These are phyloP conservation scores for Euphrasia confusa DNA, from an alignment of 257 asterid genomes.

Conservation along the genomic window DNA sequence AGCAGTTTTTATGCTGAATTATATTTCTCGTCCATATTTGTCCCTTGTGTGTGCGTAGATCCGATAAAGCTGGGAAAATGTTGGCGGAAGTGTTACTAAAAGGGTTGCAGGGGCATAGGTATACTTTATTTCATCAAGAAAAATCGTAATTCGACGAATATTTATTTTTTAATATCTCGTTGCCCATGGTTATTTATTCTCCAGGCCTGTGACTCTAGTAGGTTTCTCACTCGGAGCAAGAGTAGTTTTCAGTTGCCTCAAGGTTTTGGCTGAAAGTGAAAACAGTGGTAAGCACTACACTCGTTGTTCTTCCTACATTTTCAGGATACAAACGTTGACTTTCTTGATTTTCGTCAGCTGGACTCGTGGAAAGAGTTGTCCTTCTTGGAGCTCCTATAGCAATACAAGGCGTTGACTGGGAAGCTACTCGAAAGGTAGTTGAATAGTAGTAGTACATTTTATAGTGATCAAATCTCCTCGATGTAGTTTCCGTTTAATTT, in stretches of 20 bases:
- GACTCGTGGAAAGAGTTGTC: conserved; percentile 86
- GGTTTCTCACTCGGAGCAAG: conserved; percentile 98
- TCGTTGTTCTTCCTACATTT: not conserved
- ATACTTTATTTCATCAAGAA: conserved; percentile 21
- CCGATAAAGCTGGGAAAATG: conserved; percentile 87
- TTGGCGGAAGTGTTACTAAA: conserved; percentile 81
- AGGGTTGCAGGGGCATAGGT: conserved; percentile 92
- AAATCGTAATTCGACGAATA: not conserved
- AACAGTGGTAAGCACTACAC: conserved; percentile 38
- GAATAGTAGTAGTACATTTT: not conserved
- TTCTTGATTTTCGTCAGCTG: conserved; percentile 44
- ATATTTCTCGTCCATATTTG: too few relatives aligned
- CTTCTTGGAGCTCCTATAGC: conserved; percentile 94
- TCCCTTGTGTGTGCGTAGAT: conserved; percentile 34
- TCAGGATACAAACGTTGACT: conserved; percentile 9
- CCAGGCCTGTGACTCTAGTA: conserved; percentile 96
- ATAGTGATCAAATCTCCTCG: not conserved
- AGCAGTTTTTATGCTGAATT: too few relatives aligned
- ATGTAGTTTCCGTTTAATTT: conserved; percentile 3
- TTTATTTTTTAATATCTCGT: conserved; percentile 12
- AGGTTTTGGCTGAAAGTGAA: conserved; percentile 64
- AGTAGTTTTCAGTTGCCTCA: conserved; percentile 86
- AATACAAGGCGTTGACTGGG: conserved; percentile 79
- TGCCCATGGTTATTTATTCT: conserved; percentile 19
- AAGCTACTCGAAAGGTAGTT: conserved; percentile 78